A percentile compares a stretch with the other conserved stretches of the same genome.
Conservation (phyloP, 768 basidiomycete species). For the Podaxis sp. region DNA sequence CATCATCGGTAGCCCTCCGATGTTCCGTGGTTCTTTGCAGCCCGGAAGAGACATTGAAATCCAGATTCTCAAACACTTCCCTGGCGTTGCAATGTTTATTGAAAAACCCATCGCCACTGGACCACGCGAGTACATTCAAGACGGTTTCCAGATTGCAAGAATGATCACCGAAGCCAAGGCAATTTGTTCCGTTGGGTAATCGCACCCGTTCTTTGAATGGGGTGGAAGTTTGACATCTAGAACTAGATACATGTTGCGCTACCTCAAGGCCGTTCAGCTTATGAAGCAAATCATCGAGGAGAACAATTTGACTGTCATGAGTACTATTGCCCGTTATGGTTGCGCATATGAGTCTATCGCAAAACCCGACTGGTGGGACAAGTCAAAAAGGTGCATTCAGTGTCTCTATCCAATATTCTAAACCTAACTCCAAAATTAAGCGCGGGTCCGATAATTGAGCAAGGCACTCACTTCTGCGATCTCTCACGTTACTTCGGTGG, state of each 20-base stretch:
- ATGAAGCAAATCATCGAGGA: conserved; percentile 97
- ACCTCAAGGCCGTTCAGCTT: conserved; percentile 90
- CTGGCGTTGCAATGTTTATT: conserved; percentile 84
- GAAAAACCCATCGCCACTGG: conserved; percentile 94
- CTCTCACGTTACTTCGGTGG: conserved; percentile 97
- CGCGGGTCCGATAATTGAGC: conserved; percentile 82
- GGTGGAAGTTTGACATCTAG: conserved; percentile 7
- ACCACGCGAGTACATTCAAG: conserved; percentile 60
- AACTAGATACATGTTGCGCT: conserved; percentile 86
- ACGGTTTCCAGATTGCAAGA: conserved; percentile 72
- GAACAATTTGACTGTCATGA: conserved; percentile 93
- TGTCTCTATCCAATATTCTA: conserved; percentile 2
- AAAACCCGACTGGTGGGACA: conserved; percentile 94
- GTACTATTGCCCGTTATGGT: conserved; percentile 93
- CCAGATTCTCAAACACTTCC: conserved; percentile 85
- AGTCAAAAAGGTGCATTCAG: conserved; percentile 64
- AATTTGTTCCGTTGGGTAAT: conserved; percentile 87
- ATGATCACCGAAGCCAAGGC: conserved; percentile 67
- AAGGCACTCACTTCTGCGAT: conserved; percentile 97
- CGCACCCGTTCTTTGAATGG: neutral
- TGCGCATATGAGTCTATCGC: conserved; percentile 80
- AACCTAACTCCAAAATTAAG: conserved; percentile 33
- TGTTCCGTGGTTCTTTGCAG: conserved; percentile 80
- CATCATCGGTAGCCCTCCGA: conserved; percentile 90
- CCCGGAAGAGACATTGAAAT: conserved; percentile 84